Conservation (phyloP, 257 asterid genomes). For the Cinchona pubescens region DNA sequence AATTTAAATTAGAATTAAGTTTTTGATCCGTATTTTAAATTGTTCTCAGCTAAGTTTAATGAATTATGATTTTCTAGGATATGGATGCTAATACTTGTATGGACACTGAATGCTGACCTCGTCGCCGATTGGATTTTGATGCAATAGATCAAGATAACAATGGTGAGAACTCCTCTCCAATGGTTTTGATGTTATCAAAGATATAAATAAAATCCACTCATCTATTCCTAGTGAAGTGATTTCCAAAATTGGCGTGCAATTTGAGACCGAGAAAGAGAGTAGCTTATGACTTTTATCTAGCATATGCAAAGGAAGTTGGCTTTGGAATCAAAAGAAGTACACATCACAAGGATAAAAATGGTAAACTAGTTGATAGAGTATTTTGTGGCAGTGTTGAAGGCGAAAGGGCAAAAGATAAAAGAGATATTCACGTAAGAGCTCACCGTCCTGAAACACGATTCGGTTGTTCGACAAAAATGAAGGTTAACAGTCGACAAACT, state of each 20-base stretch:
- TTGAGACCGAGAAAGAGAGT: neutral
- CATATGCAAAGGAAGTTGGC: neutral
- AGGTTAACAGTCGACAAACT: neutral
- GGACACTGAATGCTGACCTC: neutral
- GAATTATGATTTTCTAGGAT: neutral
- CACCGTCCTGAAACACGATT: conserved; percentile 4
- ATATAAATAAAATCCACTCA: neutral
- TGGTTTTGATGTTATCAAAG: neutral
- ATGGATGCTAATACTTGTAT: neutral
- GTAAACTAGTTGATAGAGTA: no score
- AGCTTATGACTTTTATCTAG: neutral
- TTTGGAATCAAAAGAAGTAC: neutral
- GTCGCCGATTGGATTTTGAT: neutral
- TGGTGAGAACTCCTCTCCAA: neutral
- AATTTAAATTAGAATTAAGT: no score
- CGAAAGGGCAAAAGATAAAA: no score
- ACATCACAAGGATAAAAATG: neutral
- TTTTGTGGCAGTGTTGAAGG: no score
- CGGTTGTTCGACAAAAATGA: conserved; percentile 8
- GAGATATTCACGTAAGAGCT: neutral
- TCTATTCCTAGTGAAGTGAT: neutral
- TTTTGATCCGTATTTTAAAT: no score
- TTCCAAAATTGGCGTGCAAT: neutral
- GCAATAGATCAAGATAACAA: neutral
- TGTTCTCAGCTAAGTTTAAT: no score